These are phyloP conservation scores for Phylloporus sp. DNA, from an alignment of 768 basidiomycete genomes.

Conservation along the genomic window DNA sequence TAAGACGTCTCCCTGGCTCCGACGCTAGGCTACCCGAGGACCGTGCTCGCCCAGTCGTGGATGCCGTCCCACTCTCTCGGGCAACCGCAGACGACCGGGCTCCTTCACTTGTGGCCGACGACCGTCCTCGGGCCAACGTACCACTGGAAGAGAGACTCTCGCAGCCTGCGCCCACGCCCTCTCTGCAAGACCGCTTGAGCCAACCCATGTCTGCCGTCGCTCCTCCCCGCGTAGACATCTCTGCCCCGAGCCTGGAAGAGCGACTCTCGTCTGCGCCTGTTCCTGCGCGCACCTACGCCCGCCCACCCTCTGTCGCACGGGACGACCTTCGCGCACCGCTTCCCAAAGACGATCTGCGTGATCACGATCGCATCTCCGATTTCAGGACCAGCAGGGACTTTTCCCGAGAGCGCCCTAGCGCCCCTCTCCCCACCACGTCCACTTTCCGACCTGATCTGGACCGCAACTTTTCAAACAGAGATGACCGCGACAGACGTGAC, in stretches of 20 bases:
- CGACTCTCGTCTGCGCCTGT: slow-evolving; percentile 35
- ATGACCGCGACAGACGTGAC: slow-evolving; percentile 34
- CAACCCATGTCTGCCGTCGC: slow-evolving; percentile 23
- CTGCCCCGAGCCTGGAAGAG: slow-evolving; percentile 38
- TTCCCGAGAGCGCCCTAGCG: slow-evolving; percentile 33
- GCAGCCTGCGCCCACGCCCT: slow-evolving; percentile 29
- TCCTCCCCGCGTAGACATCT: slow-evolving; percentile 21
- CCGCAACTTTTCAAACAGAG: slow-evolving; percentile 30
- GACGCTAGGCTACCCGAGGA: slow-evolving; percentile 19
- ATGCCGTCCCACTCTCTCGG: slow-evolving; percentile 15
- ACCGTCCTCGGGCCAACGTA: slow-evolving; percentile 23
- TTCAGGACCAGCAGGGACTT: slow-evolving; percentile 30
- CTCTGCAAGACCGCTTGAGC: slow-evolving; percentile 36
- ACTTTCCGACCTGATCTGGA: slow-evolving; percentile 39
- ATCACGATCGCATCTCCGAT: slow-evolving; percentile 20
- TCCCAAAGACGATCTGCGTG: slow-evolving; percentile 29
- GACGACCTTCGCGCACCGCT: slow-evolving; percentile 32
- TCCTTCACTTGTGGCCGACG: slow-evolving; percentile 20
- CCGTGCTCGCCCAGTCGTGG: slow-evolving; percentile 16
- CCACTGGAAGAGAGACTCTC: slow-evolving; percentile 39
- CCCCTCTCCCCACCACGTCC: slow-evolving; percentile 9
- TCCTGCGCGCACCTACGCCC: slow-evolving; percentile 20
- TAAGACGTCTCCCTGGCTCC: slow-evolving; percentile 25
- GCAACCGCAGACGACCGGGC: slow-evolving; percentile 20
- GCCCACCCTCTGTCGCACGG: slow-evolving; percentile 28